Evolutionary conservation across 805 yeast genomes (phyloP).

Genomic region (Saturnispora quitensis): DNA sequence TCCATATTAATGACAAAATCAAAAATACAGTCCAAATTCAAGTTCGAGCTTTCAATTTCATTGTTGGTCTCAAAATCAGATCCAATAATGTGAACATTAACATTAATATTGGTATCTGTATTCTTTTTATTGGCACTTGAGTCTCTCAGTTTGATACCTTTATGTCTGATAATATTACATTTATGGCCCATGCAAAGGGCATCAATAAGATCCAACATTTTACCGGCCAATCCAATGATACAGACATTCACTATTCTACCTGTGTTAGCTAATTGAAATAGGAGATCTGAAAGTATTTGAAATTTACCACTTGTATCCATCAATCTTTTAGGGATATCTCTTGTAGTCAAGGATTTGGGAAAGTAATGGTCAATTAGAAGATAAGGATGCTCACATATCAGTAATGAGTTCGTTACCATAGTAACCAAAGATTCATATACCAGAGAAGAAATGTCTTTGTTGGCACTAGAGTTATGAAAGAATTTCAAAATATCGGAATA

Average conservation of each 20-base stretch:
- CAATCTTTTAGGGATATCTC: constrained; percentile 61
- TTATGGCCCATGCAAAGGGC: constrained; percentile 59
- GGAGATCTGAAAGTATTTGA: constrained; percentile 53
- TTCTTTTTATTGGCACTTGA: constrained; percentile 18
- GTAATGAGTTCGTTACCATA: constrained; percentile 64
- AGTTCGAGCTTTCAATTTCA: background rate
- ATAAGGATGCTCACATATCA: constrained; percentile 85
- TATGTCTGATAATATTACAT: constrained; percentile 46
- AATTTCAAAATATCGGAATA: constrained; percentile 84
- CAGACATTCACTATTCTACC: constrained; percentile 43
- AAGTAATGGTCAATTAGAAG: constrained; percentile 73
- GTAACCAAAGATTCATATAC: constrained; percentile 69
- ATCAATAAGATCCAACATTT: constrained; percentile 63
- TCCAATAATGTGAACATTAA: constrained; percentile 34
- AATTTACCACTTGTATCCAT: constrained; percentile 83
- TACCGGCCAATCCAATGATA: constrained; percentile 59
- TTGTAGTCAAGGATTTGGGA: constrained; percentile 67
- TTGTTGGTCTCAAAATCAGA: constrained; percentile 15
- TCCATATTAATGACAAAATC: constrained; percentile 27
- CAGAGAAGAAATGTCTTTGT: constrained; percentile 30
- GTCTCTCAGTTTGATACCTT: constrained; percentile 55
- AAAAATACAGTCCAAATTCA: constrained; percentile 5
- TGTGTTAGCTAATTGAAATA: constrained; percentile 34
- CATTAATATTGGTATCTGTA: constrained; percentile 15
- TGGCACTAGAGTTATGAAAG: constrained; percentile 31